These are phyloP conservation scores for Colletotrichum musicola DNA, from an alignment of 2,329 filamentous ascomycete genomes.

Conservation along the genomic window DNA sequence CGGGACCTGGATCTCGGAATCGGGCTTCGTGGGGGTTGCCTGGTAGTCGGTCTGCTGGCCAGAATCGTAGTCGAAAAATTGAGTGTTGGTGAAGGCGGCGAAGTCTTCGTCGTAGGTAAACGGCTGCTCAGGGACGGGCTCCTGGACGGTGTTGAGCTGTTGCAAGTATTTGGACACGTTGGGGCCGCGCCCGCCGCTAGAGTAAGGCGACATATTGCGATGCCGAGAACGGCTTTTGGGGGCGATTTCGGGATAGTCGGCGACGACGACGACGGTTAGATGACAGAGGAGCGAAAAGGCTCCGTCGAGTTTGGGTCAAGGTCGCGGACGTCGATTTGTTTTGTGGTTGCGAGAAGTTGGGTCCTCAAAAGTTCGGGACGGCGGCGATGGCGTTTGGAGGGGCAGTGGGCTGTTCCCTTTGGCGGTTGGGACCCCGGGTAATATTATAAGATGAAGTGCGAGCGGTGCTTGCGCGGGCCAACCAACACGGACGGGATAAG, in stretches of 20 bases:
- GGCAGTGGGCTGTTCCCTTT: constrained; percentile 25
- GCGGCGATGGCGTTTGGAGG: constrained; percentile 32
- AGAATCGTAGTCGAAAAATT: constrained; percentile 84
- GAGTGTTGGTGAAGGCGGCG: constrained; percentile 83
- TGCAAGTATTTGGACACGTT: constrained; percentile 93
- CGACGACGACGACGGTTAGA: constrained; percentile 8
- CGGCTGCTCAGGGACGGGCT: constrained; percentile 68
- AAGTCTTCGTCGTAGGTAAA: constrained; percentile 79
- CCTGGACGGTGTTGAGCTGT: constrained; percentile 81
- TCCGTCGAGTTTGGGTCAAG: constrained; percentile 18
- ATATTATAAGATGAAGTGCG: constrained; percentile 8
- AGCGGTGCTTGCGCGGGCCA: constrained; percentile 15
- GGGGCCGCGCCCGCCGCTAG: constrained; percentile 79
- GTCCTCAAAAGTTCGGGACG: constrained; percentile 12
- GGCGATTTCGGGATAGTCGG: constrained; percentile 9
- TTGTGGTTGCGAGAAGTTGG: constrained; percentile 28
- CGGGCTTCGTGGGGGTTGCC: constrained; percentile 60
- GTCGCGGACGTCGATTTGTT: constrained; percentile 33
- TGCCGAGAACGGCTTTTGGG: constrained; percentile 26
- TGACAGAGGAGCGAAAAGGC: constrained; percentile 18
- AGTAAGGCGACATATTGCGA: constrained; percentile 73
- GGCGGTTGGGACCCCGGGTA: constrained; percentile 14
- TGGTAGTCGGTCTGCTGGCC: constrained; percentile 71
- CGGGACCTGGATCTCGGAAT: constrained; percentile 47
- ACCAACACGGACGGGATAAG: constrained; percentile 22